Base-by-base conservation (phyloP, 139 green algal species). In the Desmodesmus armatus region DNA sequence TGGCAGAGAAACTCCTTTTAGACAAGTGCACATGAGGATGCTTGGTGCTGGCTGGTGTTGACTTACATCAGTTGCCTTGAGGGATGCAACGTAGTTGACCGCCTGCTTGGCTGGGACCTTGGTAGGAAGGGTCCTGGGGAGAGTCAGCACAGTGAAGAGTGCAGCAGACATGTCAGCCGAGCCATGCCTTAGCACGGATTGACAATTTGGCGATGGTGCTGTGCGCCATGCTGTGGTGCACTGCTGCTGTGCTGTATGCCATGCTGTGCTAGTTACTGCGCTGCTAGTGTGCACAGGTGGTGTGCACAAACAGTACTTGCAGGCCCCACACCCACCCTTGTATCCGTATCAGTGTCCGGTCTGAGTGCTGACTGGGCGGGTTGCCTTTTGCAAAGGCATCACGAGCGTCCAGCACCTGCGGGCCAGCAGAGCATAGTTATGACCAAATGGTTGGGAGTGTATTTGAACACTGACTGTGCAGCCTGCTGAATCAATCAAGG, bases 31-130 rank as follows among this genome's bases (percentile, higher is more conserved):
- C n/a, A n/a, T n/a, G n/a, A n/a, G n/a, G n/a, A n/a, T n/a, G n/a
- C n/a, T n/a, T n/a, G n/a, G n/a, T n/a, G n/a, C 58, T 23, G 58
- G 21, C 23, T 31, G 58, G 23, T 67, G 58, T 39, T 5, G 5
- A 72, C 76, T 82, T 3, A 82, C 76, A 71, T 82, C 76, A 17
- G 76, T 58, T 58, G 76, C 76, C 31, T 55, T 43, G 25, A 82
- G 55, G 9, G 76, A 58, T 2, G 55, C 76, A 19, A 82, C 55
- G 41, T 82, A 82, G 55, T 82, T 82, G 11, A 31, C 72, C 6
- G 55, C 76, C 7, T 51, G 37, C 76, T 82, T 71, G 25, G 53
- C 21, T 3, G 37, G 4, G 21, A 82, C 27, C 76, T 82, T 66
- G 21, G 15, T 41, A 4, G 76, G 55, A 27, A 72, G 25, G 25